phyloP scores from a whole-genome alignment of 2,329 filamentous ascomycete genomes.

The Neospermospora avenae region DNA sequence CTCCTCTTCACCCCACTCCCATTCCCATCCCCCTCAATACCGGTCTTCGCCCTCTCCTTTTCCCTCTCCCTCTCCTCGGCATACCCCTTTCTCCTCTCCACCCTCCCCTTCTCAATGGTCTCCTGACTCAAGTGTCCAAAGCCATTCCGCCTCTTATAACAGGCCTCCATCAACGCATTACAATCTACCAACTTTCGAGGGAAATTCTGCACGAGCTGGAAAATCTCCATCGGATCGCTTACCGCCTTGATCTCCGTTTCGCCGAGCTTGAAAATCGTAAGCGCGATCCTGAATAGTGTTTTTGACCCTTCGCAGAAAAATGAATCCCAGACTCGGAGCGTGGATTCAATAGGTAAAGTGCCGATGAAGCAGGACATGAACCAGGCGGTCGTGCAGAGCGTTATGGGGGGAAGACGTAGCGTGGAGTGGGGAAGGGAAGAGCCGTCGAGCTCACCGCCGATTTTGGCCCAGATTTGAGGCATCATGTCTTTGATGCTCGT shows the following conservation, averaged over 20 bases:
- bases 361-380: slow-evolving; percentile 98
- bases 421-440: slow-evolving; percentile 32
- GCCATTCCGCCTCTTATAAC: slow-evolving; percentile 75
- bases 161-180: slow-evolving; percentile 77
- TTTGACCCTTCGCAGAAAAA: slow-evolving; percentile 96
- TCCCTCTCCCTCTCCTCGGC: slow-evolving; percentile 33
- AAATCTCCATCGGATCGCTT: slow-evolving; percentile 89
- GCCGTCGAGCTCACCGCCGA: slow-evolving; percentile 70
- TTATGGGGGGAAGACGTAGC: slow-evolving; percentile 77
- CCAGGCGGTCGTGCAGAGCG: slow-evolving; percentile 90
- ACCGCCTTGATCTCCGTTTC: slow-evolving; percentile 78
- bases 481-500: slow-evolving; percentile 76
- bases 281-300: slow-evolving; percentile 85
- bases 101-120: slow-evolving; percentile 71
- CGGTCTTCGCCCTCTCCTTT: slow-evolving; percentile 1
- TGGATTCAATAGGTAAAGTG: slow-evolving; percentile 86
- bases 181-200: slow-evolving; percentile 79
- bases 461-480: slow-evolving; percentile 82
- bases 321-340: slow-evolving; percentile 89
- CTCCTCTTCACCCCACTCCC: slow-evolving; percentile 3
- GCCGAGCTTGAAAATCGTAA: slow-evolving; percentile 87
- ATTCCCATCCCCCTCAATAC: background rate
- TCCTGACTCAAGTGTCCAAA: slow-evolving; percentile 81
- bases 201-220: slow-evolving; percentile 86
- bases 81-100: slow-evolving; percentile 56